Base-by-base conservation (phyloP, 169 alveolate species). In the Amoebophrya sp. region DNA sequence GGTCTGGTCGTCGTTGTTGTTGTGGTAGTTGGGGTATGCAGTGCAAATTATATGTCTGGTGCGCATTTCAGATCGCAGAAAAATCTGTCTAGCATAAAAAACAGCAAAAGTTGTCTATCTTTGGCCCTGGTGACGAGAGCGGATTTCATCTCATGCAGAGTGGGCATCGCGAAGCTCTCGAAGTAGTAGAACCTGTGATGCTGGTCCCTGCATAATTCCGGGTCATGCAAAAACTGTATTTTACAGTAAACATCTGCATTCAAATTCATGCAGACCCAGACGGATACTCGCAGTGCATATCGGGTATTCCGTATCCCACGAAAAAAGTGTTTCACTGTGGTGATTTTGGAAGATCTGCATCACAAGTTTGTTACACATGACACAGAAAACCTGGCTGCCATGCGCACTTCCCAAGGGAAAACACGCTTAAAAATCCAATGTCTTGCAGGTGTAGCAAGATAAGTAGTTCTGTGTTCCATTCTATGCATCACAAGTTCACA, bases 1-100 rank as follows among this genome's bases (percentile, higher is more conserved):
- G 3, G 93, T 91, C 91, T 91, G 93, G 91, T 91, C 93, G 47
- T 91, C 93, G 89, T 91, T 91, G 90, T 89, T 91, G 91, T 91
- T 91, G 39, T 40, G 83, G 83, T 66, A 66, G 83, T 66, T 66
- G 7, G 66, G 12, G 66, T 77, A 32, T 23, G n/a, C 77, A 53
- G 12, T 12, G 23, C n/a, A 14, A 12, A 53, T 53, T 12, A 53
- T 53, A 53, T 12, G n/a, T 14, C 77, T 53, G n/a, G 77, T 14
- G 77, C 77, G 23, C 12, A 53, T 12, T 23, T 23, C 23, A 12
- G 77, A 14, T 12, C 77, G 77, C 77, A 53, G 23, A 53, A 14
- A 23, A 53, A 14, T 53, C 12, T 14, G 12, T 14, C 12, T 53
- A 14, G 77, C n/a, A 53, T 53, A 23, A 12, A 53, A 53, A 12